phyloP scores from a whole-genome alignment of 2,329 filamentous ascomycete genomes.

The Malbranchea cinnamomea region DNA sequence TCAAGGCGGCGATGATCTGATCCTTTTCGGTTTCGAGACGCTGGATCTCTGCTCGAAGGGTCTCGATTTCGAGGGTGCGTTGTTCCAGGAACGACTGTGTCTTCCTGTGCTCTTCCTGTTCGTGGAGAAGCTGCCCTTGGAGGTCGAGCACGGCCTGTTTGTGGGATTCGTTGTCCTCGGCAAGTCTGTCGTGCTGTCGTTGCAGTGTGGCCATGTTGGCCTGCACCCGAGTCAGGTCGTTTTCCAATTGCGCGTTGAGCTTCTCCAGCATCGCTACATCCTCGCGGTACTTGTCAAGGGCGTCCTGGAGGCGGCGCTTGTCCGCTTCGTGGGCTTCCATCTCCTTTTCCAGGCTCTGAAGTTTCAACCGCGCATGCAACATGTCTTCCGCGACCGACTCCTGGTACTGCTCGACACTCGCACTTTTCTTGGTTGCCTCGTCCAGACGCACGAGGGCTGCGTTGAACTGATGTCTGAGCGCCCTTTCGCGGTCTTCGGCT shows the following conservation, averaged over 20 bases:
- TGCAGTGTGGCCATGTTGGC: constrained; percentile 21
- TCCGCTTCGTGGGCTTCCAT: constrained; percentile 26
- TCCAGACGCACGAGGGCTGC: constrained; percentile 25
- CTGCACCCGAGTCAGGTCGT: constrained; percentile 19
- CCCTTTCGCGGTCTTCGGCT: constrained; percentile 24
- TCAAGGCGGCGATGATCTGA: constrained; percentile 12
- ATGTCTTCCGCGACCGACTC: constrained; percentile 31
- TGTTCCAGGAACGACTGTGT: constrained; percentile 23
- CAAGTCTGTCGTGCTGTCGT: constrained; percentile 20
- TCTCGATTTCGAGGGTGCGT: constrained; percentile 21
- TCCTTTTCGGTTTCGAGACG: constrained; percentile 19
- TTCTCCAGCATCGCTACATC: constrained; percentile 30
- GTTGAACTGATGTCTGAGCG: constrained; percentile 31
- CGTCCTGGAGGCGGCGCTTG: constrained; percentile 26
- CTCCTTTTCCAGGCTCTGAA: constrained; percentile 28
- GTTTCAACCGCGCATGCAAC: constrained; percentile 28
- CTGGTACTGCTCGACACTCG: constrained; percentile 24
- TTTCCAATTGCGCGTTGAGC: constrained; percentile 27
- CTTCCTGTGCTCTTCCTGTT: constrained; percentile 19
- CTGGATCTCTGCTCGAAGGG: constrained; percentile 22
- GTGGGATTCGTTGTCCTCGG: constrained; percentile 21
- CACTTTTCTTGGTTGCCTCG: constrained; percentile 21
- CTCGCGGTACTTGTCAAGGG: constrained; percentile 28
- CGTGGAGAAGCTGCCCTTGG: constrained; percentile 18
- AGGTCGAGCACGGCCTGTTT: constrained; percentile 20